phyloP scores from a whole-genome alignment of 1,139 yeast species.

The Candida frijolesensis region DNA sequence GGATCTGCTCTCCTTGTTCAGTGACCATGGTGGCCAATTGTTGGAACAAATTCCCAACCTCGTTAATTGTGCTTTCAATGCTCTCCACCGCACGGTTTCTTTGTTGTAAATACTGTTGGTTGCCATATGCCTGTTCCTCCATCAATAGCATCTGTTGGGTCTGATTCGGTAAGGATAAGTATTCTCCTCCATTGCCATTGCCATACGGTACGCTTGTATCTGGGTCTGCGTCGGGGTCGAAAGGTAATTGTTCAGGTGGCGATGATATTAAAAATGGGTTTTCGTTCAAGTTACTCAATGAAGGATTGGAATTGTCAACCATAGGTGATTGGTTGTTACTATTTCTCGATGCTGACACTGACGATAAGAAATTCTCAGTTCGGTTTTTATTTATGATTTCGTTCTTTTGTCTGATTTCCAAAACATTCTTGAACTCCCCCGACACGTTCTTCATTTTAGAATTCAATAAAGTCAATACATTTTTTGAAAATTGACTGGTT shows the following conservation, averaged over 20 bases:
- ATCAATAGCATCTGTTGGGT: conserved; percentile 75
- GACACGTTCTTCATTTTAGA: conserved; percentile 90
- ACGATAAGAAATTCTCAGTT: conserved; percentile 78
- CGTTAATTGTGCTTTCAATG: conserved; percentile 92
- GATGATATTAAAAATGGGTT: conserved; percentile 41
- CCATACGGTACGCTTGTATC: conserved; percentile 33
- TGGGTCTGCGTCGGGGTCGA: conserved; percentile 27
- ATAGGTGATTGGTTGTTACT: conserved; percentile 31
- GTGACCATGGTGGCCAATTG: conserved; percentile 97
- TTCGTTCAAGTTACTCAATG: conserved; percentile 29
- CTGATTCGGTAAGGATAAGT: conserved; percentile 68
- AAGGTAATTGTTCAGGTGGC: conserved; percentile 12
- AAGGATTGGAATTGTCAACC: conserved; percentile 9
- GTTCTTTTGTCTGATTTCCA: conserved; percentile 83
- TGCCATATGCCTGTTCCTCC: conserved; percentile 74
- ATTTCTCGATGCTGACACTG: conserved; percentile 37
- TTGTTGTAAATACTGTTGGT: conserved; percentile 73
- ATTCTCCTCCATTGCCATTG: conserved; percentile 31
- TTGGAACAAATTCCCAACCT: conserved; percentile 91
- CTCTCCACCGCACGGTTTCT: conserved; percentile 92
- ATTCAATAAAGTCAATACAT: conserved; percentile 82
- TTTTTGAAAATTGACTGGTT: conserved; percentile 72
- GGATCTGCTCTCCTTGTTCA: conserved; percentile 96
- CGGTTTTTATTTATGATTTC: conserved; percentile 81
- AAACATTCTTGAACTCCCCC: conserved; percentile 85